phyloP scores from a whole-genome alignment of 306 rosid species.

The Oemleria cerasiformis region DNA sequence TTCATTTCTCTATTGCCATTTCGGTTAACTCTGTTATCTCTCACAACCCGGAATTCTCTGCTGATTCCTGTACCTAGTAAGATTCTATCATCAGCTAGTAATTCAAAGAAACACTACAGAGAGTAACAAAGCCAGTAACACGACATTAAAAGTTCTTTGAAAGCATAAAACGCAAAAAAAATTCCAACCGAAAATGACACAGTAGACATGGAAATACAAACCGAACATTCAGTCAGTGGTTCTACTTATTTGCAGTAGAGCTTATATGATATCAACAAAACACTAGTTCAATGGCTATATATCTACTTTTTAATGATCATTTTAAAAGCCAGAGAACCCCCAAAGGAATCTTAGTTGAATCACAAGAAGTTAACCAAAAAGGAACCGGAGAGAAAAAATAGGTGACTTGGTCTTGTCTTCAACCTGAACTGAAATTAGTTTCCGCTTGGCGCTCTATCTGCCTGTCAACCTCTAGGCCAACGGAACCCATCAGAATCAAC shows the following conservation, averaged over 20 bases:
- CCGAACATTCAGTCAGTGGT: neutral
- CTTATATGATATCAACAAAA: neutral
- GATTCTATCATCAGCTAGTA: slow-evolving; percentile 31
- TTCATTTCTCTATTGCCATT: slow-evolving; percentile 55
- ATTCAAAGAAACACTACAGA: slow-evolving; percentile 15
- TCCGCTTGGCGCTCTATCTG: neutral
- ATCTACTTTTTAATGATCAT: neutral
- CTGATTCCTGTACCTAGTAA: slow-evolving; percentile 50
- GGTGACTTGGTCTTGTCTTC: neutral
- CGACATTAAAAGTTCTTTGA: no score
- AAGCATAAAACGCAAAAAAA: neutral
- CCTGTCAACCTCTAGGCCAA: neutral
- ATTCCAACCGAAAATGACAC: neutral
- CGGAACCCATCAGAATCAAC: neutral
- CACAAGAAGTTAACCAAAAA: neutral
- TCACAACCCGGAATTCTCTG: slow-evolving; percentile 88
- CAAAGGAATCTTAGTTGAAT: neutral
- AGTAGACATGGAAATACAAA: neutral
- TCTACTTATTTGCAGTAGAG: slow-evolving; percentile 1
- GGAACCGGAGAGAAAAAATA: neutral
- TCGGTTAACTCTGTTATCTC: slow-evolving; percentile 79
- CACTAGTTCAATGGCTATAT: neutral
- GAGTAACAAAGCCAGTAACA: neutral
- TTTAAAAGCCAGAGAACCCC: neutral
- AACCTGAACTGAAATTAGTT: neutral